phyloP scores from a whole-genome alignment of 768 basidiomycete species.

The Phylloporus sp. region DNA sequence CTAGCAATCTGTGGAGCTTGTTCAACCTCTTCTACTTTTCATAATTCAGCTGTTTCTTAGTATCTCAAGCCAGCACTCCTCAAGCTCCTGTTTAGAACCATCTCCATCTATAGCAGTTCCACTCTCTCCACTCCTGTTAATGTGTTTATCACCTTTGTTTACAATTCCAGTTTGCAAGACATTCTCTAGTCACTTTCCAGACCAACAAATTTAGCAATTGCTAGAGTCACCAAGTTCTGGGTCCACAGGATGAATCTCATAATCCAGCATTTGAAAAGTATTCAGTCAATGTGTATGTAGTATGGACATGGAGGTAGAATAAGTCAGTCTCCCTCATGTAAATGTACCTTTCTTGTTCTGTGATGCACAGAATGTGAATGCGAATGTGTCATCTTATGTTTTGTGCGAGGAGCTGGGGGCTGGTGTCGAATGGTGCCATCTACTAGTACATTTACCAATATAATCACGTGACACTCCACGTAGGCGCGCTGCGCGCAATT shows the following conservation, averaged over 20 bases:
- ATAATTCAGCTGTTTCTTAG: slow-evolving; percentile 4
- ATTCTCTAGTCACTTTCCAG: slow-evolving; percentile 7
- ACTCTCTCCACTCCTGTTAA: slow-evolving; percentile 14
- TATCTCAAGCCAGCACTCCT: slow-evolving; percentile 1
- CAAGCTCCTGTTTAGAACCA: not conserved
- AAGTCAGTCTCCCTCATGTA: too few relatives aligned
- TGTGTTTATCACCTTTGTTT: slow-evolving; percentile 16
- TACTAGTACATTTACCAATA: too few relatives aligned
- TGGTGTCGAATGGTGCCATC: too few relatives aligned
- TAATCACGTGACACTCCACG: not conserved
- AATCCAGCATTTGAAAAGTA: slow-evolving; percentile 25
- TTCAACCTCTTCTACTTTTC: slow-evolving; percentile 12
- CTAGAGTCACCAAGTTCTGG: slow-evolving; percentile 22
- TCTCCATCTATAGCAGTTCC: slow-evolving; percentile 6
- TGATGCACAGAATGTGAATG: too few relatives aligned
- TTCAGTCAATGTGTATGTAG: too few relatives aligned
- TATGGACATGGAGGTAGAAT: too few relatives aligned
- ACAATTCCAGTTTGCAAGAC: not conserved
- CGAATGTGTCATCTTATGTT: too few relatives aligned
- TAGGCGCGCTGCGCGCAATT: too few relatives aligned
- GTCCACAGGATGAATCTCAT: slow-evolving; percentile 17
- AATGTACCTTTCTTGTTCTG: too few relatives aligned
- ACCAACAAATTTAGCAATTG: slow-evolving; percentile 8
- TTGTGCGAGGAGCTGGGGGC: too few relatives aligned
- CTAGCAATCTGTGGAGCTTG: slow-evolving; percentile 32